phyloP scores from a whole-genome alignment of 345 rosid species.

The Syzygium jambos region DNA sequence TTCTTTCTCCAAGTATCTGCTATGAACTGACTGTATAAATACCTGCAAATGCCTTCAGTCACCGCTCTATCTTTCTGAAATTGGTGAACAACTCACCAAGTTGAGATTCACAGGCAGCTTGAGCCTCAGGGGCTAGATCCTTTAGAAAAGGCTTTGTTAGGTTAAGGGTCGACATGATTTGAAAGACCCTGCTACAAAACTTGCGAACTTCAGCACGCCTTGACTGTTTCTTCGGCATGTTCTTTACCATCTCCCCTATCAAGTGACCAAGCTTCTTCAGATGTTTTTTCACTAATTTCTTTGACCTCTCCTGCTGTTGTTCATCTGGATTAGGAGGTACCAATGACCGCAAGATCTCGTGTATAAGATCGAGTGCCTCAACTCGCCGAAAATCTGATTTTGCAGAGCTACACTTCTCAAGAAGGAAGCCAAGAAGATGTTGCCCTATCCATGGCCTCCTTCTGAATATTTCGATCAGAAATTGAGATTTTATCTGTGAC shows the following conservation, averaged over 20 bases:
- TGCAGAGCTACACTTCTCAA: slow-evolving; percentile 51
- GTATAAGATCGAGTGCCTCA: slow-evolving; percentile 69
- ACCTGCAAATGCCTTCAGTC: not conserved
- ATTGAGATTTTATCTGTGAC: slow-evolving; percentile 68
- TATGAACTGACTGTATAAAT: not conserved
- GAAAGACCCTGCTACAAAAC: slow-evolving; percentile 59
- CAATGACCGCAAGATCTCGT: slow-evolving; percentile 52
- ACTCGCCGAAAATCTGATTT: slow-evolving; percentile 71
- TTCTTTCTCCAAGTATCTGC: not conserved
- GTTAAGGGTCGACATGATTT: slow-evolving; percentile 34
- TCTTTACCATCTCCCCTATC: slow-evolving; percentile 41
- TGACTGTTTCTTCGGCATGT: slow-evolving; percentile 63
- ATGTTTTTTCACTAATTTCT: slow-evolving; percentile 42
- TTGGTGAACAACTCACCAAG: slow-evolving; percentile 50
- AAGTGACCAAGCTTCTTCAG: slow-evolving; percentile 39
- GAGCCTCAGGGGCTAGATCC: slow-evolving; percentile 38
- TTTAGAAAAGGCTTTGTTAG: slow-evolving; percentile 52
- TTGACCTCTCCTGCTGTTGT: slow-evolving; percentile 29
- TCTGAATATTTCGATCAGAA: slow-evolving; percentile 66
- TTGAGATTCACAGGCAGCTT: slow-evolving; percentile 55
- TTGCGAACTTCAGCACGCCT: slow-evolving; percentile 62
- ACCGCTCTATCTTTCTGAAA: slow-evolving; percentile 30
- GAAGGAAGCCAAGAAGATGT: slow-evolving; percentile 43
- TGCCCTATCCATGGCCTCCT: slow-evolving; percentile 73
- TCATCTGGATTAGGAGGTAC: slow-evolving; percentile 29